Conservation (phyloP, 306 rosid species). For the Ceratonia siliqua region DNA sequence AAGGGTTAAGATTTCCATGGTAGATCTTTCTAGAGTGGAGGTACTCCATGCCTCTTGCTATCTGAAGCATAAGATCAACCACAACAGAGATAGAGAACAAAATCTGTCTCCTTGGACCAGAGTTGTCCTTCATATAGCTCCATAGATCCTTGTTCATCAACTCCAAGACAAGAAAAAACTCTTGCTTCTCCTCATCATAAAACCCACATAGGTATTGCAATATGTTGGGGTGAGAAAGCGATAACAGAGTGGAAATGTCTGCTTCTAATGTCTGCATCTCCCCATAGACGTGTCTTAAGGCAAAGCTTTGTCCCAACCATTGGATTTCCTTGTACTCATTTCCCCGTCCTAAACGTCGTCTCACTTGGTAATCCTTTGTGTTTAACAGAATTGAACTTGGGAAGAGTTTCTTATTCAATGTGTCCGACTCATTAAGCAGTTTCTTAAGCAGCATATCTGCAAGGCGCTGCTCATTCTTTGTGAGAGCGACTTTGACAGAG, state of each 20-base stretch:
- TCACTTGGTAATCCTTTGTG: conserved; percentile 61
- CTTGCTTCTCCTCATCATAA: conserved; percentile 69
- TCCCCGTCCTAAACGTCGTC: conserved; percentile 69
- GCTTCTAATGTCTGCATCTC: conserved; percentile 46
- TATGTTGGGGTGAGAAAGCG: conserved; percentile 79
- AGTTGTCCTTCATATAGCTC: conserved; percentile 72
- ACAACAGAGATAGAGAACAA: conserved; percentile 70
- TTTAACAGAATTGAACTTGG: conserved; percentile 60
- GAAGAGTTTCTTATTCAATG: conserved; percentile 32
- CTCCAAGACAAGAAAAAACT: conserved; percentile 75
- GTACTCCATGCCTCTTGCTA: conserved; percentile 85
- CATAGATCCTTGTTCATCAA: conserved; percentile 70
- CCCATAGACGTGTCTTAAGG: conserved; percentile 60
- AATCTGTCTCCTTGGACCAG: conserved; percentile 71
- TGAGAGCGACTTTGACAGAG: conserved; percentile 20
- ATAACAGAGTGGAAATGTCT: conserved; percentile 57
- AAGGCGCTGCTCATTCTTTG: conserved; percentile 58
- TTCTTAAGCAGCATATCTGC: conserved; percentile 59
- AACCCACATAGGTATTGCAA: conserved; percentile 75
- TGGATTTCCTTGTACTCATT: conserved; percentile 74
- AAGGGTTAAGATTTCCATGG: conserved; percentile 85
- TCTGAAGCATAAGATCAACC: conserved; percentile 94
- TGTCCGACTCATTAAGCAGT: conserved; percentile 42
- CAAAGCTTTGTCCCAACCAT: conserved; percentile 89
- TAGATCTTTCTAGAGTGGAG: conserved; percentile 70